Evolutionary conservation across 306 rosid species (phyloP).

Genomic region (Coriaria nepalensis): DNA sequence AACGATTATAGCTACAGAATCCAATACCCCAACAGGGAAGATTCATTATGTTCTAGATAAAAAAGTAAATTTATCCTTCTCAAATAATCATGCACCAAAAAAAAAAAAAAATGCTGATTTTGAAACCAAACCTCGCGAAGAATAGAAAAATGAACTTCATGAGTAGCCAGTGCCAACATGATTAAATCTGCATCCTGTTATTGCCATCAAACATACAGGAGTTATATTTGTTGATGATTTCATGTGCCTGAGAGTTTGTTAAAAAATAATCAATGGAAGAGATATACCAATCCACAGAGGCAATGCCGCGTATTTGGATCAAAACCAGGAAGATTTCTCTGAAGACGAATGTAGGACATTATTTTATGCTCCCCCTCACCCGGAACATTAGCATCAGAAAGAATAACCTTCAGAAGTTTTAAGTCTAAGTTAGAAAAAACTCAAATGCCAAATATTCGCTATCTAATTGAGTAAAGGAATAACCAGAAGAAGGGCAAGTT

Average conservation of each 20-base stretch:
- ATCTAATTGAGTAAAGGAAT: conserved; percentile 1
- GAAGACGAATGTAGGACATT: conserved; percentile 93
- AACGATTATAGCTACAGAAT: no score
- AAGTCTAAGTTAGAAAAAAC: not conserved
- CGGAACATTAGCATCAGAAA: conserved; percentile 98
- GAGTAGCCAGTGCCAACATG: conserved; percentile 95
- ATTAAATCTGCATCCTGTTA: conserved; percentile 96
- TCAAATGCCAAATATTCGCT: not conserved
- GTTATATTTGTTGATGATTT: not conserved
- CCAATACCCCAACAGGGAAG: no score
- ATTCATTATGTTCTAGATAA: no score
- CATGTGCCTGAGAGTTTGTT: not conserved
- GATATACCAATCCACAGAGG: conserved; percentile 95
- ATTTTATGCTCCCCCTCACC: conserved; percentile 99
- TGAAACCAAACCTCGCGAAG: conserved; percentile 75
- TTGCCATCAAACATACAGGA: conserved; percentile 2
- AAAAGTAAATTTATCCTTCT: no score
- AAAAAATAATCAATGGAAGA: conserved; percentile 24
- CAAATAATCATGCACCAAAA: not conserved
- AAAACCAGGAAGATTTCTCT: conserved; percentile 83
- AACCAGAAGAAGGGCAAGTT: not conserved
- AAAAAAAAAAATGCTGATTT: not conserved
- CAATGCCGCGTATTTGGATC: conserved; percentile 97
- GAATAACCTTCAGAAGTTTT: conserved; percentile 58
- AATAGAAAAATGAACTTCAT: conserved; percentile 92